A percentile compares a stretch with the other conserved stretches of the same genome.
Evolutionary conservation across 2,329 filamentous ascomycete species (phyloP).

Genomic region (Teratosphaeria gauchensis): DNA sequence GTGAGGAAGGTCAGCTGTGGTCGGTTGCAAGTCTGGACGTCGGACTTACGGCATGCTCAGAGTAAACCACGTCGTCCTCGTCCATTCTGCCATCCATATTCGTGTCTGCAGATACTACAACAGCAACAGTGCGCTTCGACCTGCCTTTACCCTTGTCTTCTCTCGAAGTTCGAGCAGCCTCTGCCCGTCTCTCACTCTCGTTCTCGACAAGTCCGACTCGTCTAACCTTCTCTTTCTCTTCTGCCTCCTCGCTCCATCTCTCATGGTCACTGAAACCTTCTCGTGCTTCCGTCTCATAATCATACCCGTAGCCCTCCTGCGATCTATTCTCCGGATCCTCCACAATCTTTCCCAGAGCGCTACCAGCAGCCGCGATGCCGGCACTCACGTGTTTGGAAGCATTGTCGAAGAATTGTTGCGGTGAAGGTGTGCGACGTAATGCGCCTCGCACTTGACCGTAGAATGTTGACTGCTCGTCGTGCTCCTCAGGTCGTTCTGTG

Average conservation of each 20-base stretch:
- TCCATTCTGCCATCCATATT: slow-evolving; percentile 46
- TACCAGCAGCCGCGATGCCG: slow-evolving; percentile 72
- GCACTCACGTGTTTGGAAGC: slow-evolving; percentile 74
- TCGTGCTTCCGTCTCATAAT: slow-evolving; percentile 15
- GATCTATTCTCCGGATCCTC: slow-evolving; percentile 61
- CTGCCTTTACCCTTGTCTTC: slow-evolving; percentile 16
- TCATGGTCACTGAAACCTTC: slow-evolving; percentile 57
- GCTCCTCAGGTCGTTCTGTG: background rate
- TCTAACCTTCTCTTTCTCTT: slow-evolving; percentile 42
- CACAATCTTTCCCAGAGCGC: slow-evolving; percentile 71
- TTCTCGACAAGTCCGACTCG: slow-evolving; percentile 13
- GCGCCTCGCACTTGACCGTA: slow-evolving; percentile 62
- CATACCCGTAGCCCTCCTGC: slow-evolving; percentile 6
- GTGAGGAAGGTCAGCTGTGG: background rate
- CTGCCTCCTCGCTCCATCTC: slow-evolving; percentile 85
- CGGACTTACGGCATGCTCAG: slow-evolving; percentile 10
- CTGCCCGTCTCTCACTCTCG: slow-evolving; percentile 15
- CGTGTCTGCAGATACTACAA: slow-evolving; percentile 76
- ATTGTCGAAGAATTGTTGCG: slow-evolving; percentile 77
- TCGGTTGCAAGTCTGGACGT: background rate
- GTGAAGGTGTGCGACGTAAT: slow-evolving; percentile 71
- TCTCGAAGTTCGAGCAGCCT: slow-evolving; percentile 8
- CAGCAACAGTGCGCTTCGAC: slow-evolving; percentile 62
- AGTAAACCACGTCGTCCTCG: slow-evolving; percentile 26
- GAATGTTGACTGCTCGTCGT: background rate